Evolutionary conservation across 768 basidiomycete species (phyloP).

Genomic region (Mycena crocata): DNA sequence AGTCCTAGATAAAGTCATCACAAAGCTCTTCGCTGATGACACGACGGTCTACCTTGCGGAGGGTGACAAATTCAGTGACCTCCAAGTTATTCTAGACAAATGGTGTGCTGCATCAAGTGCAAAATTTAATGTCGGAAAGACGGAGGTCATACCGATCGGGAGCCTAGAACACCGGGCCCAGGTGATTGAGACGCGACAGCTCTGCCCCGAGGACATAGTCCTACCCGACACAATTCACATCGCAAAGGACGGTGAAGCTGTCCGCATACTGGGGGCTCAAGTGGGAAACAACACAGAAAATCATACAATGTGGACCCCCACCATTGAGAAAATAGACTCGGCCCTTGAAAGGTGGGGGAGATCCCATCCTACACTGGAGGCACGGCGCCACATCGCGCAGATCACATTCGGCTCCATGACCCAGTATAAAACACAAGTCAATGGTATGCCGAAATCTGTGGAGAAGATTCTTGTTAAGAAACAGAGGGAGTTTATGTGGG

Average conservation of each 20-base stretch:
- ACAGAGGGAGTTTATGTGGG: slow-evolving; percentile 41
- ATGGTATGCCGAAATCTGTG: slow-evolving; percentile 48
- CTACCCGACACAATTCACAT: slow-evolving; percentile 40
- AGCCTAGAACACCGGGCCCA: slow-evolving; percentile 26
- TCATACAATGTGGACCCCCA: slow-evolving; percentile 39
- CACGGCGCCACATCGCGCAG: slow-evolving; percentile 36
- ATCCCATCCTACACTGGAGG: slow-evolving; percentile 43
- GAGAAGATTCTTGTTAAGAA: slow-evolving; percentile 33
- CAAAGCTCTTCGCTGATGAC: slow-evolving; percentile 55
- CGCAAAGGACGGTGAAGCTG: slow-evolving; percentile 38
- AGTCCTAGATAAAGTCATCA: slow-evolving; percentile 35
- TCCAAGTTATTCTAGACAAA: slow-evolving; percentile 40
- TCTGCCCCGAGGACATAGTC: not conserved
- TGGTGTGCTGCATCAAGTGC: slow-evolving; percentile 57
- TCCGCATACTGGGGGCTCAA: slow-evolving; percentile 46
- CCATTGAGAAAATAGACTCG: slow-evolving; percentile 39
- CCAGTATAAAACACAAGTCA: slow-evolving; percentile 48
- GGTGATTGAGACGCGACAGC: slow-evolving; percentile 13
- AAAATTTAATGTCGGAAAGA: slow-evolving; percentile 55
- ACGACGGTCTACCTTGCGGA: slow-evolving; percentile 49
- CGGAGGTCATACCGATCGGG: slow-evolving; percentile 51
- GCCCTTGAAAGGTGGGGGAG: slow-evolving; percentile 37
- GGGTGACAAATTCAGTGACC: slow-evolving; percentile 37
- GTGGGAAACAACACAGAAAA: slow-evolving; percentile 43
- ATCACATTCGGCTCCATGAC: slow-evolving; percentile 46